Evolutionary conservation across 768 basidiomycete species (phyloP).

Genomic region (Trametes meyenii): DNA sequence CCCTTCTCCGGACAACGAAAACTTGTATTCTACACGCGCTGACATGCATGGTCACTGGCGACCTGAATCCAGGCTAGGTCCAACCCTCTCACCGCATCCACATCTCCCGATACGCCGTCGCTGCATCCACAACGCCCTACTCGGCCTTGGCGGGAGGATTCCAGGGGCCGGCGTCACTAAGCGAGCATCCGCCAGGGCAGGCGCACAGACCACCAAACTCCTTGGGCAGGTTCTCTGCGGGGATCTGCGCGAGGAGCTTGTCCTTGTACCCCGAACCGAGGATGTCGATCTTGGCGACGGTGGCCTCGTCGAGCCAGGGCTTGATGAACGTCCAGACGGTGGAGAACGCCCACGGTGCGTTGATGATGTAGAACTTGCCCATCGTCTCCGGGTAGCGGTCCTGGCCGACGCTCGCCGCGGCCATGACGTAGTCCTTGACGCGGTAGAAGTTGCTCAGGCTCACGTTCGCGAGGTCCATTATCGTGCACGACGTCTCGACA

Average conservation of each 20-base stretch:
- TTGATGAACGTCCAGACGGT: slow-evolving; percentile 89
- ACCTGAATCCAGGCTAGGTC: neutral
- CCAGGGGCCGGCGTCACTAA: slow-evolving; percentile 95
- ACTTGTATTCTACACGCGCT: slow-evolving; percentile 13
- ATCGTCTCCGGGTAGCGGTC: slow-evolving; percentile 91
- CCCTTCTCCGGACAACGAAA: neutral
- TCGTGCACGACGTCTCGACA: slow-evolving; percentile 97
- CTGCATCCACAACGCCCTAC: neutral
- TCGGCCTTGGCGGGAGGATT: slow-evolving; percentile 38
- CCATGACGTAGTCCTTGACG: slow-evolving; percentile 89
- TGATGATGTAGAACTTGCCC: slow-evolving; percentile 99
- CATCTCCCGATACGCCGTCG: neutral
- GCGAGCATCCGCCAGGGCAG: slow-evolving; percentile 79
- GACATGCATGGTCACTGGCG: neutral
- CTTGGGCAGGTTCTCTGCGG: slow-evolving; percentile 77
- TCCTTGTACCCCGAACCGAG: slow-evolving; percentile 76
- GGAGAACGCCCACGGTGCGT: slow-evolving; percentile 91
- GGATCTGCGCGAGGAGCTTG: slow-evolving; percentile 80
- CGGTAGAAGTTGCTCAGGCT: slow-evolving; percentile 78
- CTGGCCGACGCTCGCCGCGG: slow-evolving; percentile 80
- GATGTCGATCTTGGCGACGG: slow-evolving; percentile 93
- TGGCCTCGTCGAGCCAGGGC: slow-evolving; percentile 94
- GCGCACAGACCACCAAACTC: slow-evolving; percentile 84
- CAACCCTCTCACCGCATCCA: neutral
- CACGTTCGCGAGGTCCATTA: slow-evolving; percentile 84